Conservation (phyloP, 106 monocot species). For the Phalaenopsis equestris region DNA sequence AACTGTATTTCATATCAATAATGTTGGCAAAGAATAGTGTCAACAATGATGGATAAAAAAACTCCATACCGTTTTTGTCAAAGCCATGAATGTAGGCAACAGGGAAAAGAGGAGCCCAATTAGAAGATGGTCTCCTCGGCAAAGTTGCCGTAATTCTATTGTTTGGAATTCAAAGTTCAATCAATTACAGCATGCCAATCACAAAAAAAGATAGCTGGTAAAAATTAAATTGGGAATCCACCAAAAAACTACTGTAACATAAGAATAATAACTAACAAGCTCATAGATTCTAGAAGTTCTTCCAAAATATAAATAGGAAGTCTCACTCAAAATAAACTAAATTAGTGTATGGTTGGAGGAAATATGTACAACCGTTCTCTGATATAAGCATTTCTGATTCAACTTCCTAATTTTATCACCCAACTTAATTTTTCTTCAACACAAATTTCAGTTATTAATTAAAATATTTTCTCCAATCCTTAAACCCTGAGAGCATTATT, state of each 20-base stretch:
- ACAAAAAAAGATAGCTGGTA: neutral
- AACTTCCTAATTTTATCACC: too few species aligned
- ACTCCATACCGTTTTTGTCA: neutral
- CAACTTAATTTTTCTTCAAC: too few species aligned
- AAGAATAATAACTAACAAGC: neutral
- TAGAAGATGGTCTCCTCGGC: constrained; percentile 14
- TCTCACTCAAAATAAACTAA: neutral
- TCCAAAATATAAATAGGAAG: neutral
- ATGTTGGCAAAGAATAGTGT: neutral
- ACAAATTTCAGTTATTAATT: too few species aligned
- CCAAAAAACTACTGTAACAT: neutral
- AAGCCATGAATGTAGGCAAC: constrained; percentile 22
- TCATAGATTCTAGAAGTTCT: neutral
- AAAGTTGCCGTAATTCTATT: constrained; percentile 3
- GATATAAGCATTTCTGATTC: too few species aligned
- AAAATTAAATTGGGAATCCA: neutral
- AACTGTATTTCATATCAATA: neutral
- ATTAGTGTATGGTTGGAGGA: too few species aligned
- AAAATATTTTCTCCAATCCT: too few species aligned
- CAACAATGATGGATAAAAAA: constrained; percentile 1
- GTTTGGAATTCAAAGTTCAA: neutral
- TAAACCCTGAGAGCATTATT: too few species aligned
- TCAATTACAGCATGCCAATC: neutral
- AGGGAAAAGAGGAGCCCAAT: constrained; percentile 33
- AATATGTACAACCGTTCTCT: neutral